Base-by-base conservation (phyloP, 1,139 yeast species). In the Kodamaea sp. region DNA sequence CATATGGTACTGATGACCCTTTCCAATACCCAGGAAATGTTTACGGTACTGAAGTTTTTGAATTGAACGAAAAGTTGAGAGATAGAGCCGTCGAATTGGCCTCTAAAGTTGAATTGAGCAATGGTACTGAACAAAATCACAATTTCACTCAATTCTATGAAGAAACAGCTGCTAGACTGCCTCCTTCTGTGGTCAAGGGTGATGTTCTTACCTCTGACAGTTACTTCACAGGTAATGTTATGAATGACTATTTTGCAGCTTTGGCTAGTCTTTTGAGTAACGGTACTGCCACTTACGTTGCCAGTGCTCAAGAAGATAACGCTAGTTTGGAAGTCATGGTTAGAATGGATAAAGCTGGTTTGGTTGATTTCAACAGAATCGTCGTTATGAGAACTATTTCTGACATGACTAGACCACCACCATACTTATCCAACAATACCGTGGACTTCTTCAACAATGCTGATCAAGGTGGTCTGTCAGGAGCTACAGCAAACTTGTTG, bases 221-320 rank as follows among this genome's bases (percentile, higher is more conserved):
- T 46, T 80, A 79, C 62, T 81, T 73, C 70, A 67, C 71, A 35
- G 86, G 86, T 42, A 61, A 67, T 39, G 60, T 61, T 12, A 65
- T 80, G 49, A 73, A 70, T 46, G 74, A 76, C 50, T 66, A 77
- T 49, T 78, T 78, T 54, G 55, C 68, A 26, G 66, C 67, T 54
- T 75, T 65, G 53, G 70, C 82, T 27, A 46, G 53, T 24, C 53
- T 78, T 47, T 59, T 79, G 57, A 74, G 84, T 45, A 81, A 81
- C 52, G 80, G 79, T 35, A 69, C 82, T 34, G 83, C 79, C 22
- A 63, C 61, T 25, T 81, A 79, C 64, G 78, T 84, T 58, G 57
- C 81, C 27, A 76, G 84, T 35, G 84, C 83, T 39, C 84, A 79
- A 59, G 87, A 81, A 59, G 86, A 81, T 55, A 78, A 79, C 53